Conservation (phyloP, 2,329 filamentous ascomycete genomes). For the Ploettnerulaceae sp. region DNA sequence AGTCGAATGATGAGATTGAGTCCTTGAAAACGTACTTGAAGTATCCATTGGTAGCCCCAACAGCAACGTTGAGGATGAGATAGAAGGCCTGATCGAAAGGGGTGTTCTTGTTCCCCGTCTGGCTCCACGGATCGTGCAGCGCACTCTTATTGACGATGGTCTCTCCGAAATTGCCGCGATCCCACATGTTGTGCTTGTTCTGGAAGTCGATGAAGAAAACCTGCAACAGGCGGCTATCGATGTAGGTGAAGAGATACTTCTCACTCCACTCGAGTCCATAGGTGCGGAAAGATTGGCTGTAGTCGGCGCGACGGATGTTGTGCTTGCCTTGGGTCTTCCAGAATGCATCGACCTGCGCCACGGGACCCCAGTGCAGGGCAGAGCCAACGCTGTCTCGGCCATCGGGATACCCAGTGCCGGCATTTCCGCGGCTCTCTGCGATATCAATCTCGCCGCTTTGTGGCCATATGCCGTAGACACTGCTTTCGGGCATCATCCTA, state of each 20-base stretch:
- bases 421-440: conserved; percentile 45
- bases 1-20: background rate
- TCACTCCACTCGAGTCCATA: conserved; percentile 50
- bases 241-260: conserved; percentile 49
- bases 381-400: conserved; percentile 41
- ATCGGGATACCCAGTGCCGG: conserved; percentile 35
- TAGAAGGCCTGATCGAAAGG: conserved; percentile 50
- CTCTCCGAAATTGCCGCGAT: conserved; percentile 40
- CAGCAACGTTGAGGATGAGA: conserved; percentile 47
- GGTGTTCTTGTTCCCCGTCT: conserved; percentile 36
- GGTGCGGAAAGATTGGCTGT: conserved; percentile 43
- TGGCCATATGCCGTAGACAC: conserved; percentile 47
- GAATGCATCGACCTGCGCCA: conserved; percentile 26
- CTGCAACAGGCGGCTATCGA: conserved; percentile 41
- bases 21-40: conserved; percentile 36
- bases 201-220: conserved; percentile 35
- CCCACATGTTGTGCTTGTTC: conserved; percentile 29
- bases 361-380: conserved; percentile 45
- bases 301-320: conserved; percentile 36
- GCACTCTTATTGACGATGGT: conserved; percentile 40
- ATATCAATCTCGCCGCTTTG: conserved; percentile 51
- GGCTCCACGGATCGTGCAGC: conserved; percentile 42
- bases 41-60: conserved; percentile 45
- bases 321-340: conserved; percentile 19
- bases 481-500: conserved; percentile 45